These are phyloP conservation scores for Astrephomene gubernaculifera DNA, from an alignment of 139 green algal species.

Conservation along the genomic window DNA sequence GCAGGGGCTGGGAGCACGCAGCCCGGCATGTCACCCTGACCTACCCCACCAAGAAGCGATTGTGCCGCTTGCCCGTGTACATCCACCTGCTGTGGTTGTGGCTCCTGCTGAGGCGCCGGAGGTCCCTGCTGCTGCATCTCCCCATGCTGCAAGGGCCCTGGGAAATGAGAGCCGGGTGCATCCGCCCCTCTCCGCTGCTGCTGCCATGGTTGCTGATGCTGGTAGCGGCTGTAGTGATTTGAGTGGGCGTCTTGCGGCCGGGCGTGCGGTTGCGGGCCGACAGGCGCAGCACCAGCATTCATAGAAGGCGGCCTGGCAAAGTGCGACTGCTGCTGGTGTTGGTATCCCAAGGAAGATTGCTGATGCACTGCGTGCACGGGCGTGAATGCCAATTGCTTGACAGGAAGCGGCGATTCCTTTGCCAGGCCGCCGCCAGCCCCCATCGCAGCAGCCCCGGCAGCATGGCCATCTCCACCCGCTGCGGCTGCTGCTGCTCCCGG, in stretches of 20 bases:
- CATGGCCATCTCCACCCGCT: neutral
- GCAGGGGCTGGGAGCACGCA: neutral
- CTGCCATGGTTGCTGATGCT: neutral
- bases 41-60: no score
- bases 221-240: no score
- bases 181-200: neutral
- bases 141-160: neutral
- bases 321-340: neutral
- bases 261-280: no score
- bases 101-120: neutral
- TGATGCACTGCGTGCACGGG: neutral
- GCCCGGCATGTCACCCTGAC: neutral
- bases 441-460: neutral
- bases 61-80: no score
- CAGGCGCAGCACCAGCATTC: no score
- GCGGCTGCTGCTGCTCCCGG: neutral
- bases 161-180: neutral
- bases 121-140: neutral
- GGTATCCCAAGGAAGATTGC: no score
- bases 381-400: constrained; percentile 48
- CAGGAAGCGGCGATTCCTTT: constrained; percentile 24
- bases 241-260: no score
- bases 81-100: no score
- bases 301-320: neutral
- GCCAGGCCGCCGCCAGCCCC: neutral